phyloP scores from a whole-genome alignment of 2,329 filamentous ascomycete species.

The Monosporascus cannonballus region DNA sequence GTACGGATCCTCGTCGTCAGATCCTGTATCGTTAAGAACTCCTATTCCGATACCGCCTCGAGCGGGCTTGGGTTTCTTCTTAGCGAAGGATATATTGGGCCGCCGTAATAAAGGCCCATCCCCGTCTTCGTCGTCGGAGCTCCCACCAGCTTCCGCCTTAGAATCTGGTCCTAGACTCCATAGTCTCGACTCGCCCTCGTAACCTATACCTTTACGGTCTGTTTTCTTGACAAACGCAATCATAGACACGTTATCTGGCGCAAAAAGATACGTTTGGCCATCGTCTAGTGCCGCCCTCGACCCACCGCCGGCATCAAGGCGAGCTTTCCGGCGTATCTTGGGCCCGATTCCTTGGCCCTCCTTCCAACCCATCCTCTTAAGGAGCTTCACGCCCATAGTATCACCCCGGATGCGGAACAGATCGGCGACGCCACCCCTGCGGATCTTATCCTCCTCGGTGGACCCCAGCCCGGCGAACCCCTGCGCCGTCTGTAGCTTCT shows the following conservation, averaged over 20 bases:
- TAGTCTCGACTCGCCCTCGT: slow-evolving; percentile 52
- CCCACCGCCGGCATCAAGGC: slow-evolving; percentile 47
- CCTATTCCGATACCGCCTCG: slow-evolving; percentile 78
- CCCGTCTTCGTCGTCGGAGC: slow-evolving; percentile 41
- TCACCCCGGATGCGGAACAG: slow-evolving; percentile 69
- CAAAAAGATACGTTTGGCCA: slow-evolving; percentile 64
- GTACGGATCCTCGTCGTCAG: slow-evolving; percentile 92
- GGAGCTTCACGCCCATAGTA: slow-evolving; percentile 77
- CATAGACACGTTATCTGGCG: slow-evolving; percentile 72
- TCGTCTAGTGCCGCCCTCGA: slow-evolving; percentile 30
- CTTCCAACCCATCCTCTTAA: slow-evolving; percentile 93
- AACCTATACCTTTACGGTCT: slow-evolving; percentile 66
- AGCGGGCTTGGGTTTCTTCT: slow-evolving; percentile 45
- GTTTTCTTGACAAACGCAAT: slow-evolving; percentile 60
- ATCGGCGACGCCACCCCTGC: slow-evolving; percentile 55
- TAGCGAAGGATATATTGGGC: slow-evolving; percentile 14
- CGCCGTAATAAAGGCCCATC: slow-evolving; percentile 27
- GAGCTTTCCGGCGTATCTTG: slow-evolving; percentile 69
- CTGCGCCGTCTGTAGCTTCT: slow-evolving; percentile 64
- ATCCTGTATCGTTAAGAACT: slow-evolving; percentile 85
- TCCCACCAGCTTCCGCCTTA: slow-evolving; percentile 22
- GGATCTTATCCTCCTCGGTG: slow-evolving; percentile 48
- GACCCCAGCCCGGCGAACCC: slow-evolving; percentile 72
- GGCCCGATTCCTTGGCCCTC: slow-evolving; percentile 90
- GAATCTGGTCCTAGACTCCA: slow-evolving; percentile 24